phyloP scores from a whole-genome alignment of 495 filamentous ascomycete genomes.

The Mytilinidion resinicola region DNA sequence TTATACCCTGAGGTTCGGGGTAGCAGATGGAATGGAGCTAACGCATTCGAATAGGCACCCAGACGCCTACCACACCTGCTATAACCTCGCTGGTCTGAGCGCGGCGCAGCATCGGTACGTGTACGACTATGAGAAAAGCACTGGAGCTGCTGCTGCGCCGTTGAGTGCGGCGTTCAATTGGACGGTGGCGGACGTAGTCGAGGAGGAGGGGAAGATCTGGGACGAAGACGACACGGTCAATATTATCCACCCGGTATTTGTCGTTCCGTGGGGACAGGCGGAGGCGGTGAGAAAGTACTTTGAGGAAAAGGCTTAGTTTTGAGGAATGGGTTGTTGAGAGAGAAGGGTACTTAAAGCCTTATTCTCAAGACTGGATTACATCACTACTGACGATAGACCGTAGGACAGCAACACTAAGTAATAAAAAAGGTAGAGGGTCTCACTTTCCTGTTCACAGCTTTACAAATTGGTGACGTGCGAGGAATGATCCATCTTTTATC shows the following conservation, averaged over 20 bases:
- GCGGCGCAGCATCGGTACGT: slow-evolving; percentile 70
- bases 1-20: slow-evolving; percentile 16
- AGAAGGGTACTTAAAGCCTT: too few species aligned
- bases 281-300: slow-evolving; percentile 60
- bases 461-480: too few species aligned
- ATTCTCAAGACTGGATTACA: too few species aligned
- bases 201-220: slow-evolving; percentile 42
- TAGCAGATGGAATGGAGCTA: slow-evolving; percentile 5
- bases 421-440: too few species aligned
- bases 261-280: slow-evolving; percentile 65
- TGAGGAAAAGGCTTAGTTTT: slow-evolving; percentile 49
- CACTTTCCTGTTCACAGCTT: too few species aligned
- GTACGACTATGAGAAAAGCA: slow-evolving; percentile 40
- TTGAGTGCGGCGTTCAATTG: slow-evolving; percentile 60
- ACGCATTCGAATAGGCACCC: slow-evolving; percentile 46
- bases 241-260: slow-evolving; percentile 73
- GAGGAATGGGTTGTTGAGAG: not conserved
- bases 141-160: slow-evolving; percentile 1
- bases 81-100: slow-evolving; percentile 80
- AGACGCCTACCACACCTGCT: slow-evolving; percentile 89
- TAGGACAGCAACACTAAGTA: too few species aligned
- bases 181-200: slow-evolving; percentile 37
- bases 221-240: slow-evolving; percentile 47
- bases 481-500: too few species aligned
- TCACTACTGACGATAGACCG: too few species aligned